These are phyloP conservation scores for Fusarium stilboides DNA, from an alignment of 2,329 filamentous ascomycete genomes.

Conservation along the genomic window DNA sequence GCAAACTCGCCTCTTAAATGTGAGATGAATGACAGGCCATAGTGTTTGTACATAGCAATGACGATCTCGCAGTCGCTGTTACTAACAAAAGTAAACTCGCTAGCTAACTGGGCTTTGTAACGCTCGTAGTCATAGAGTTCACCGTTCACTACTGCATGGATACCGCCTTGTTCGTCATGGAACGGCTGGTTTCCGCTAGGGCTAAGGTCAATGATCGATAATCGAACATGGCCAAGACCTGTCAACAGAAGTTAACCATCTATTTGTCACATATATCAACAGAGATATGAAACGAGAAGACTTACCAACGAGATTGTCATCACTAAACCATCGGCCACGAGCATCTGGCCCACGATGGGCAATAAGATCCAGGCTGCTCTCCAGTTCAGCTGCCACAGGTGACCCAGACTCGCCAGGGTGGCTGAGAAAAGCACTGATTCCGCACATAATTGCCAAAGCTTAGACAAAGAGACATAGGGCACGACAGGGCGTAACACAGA, in stretches of 20 bases:
- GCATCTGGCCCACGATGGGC: conserved; percentile 14
- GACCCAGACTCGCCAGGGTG: conserved; percentile 4
- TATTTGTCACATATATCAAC: neutral
- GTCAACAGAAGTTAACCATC: neutral
- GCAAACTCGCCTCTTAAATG: conserved; percentile 7
- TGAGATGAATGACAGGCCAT: conserved; percentile 6
- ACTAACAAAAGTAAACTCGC: conserved; percentile 8
- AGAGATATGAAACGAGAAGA: neutral
- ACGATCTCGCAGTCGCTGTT: conserved; percentile 18
- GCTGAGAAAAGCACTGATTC: conserved; percentile 15
- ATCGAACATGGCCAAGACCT: conserved; percentile 14
- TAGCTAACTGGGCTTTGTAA: neutral
- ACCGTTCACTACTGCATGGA: conserved; percentile 8
- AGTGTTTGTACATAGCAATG: conserved; percentile 13
- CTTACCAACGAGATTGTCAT: conserved; percentile 2
- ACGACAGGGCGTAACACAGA: neutral
- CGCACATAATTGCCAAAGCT: conserved; percentile 6
- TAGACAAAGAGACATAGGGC: neutral
- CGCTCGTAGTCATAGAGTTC: conserved; percentile 8
- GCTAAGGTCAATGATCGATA: conserved; percentile 13
- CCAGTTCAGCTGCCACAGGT: neutral
- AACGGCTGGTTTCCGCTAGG: conserved; percentile 8
- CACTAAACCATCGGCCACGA: conserved; percentile 11
- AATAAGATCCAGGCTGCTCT: conserved; percentile 10
- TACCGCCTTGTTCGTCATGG: neutral